Evolutionary conservation across 495 filamentous ascomycete species (phyloP), one percentile per base, ranked within the genome.

Genomic region (Neurospora sp.): DNA sequence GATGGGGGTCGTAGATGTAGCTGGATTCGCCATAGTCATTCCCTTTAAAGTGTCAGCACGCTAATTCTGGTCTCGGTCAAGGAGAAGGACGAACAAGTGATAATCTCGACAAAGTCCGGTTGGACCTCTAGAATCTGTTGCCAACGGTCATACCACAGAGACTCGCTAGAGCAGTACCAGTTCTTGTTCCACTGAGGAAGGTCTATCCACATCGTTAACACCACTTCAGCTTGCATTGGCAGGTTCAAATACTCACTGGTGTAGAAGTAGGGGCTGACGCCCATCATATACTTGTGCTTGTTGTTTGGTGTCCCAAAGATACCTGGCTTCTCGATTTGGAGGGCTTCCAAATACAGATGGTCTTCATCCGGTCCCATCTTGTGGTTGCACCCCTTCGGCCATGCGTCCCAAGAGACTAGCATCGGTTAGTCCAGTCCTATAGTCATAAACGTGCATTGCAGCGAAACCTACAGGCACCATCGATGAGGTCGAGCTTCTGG

Each of bases 1-100:
- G 78, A 41, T 62, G 54, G 14, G 89, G 83, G 5, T 87, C 88
- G 40, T 89, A 89, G 73, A 94, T 90, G 75, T 94, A 93, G 82
- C 92, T 91, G 9, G 89, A 88, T 79, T 94, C 92, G 62, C 91
- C 92, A 72, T 87, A 93, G 79, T 94, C 92, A 73, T 94, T 93
- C 92, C 92, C 93, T 79, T 81, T 83, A 27, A 85, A 18, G 0
- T 72, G 75, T 78, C 54, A 76, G 71, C 11, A 59, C 1, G 35
- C 2, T 4, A 0, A 23, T 8, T 48, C 35, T 27, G 5, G 3
- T 35, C 35, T n/a, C n/a, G n/a, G n/a, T n/a, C n/a, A n/a, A n/a
- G n/a, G n/a, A n/a, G n/a, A n/a, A n/a, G n/a, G n/a, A n/a, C n/a
- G n/a, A n/a, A 81, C 80, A 82, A 20, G 80, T 84, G 46, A 85